Evolutionary conservation across 2,329 filamentous ascomycete genomes (phyloP).

Genomic region (Epichloe baconii): DNA sequence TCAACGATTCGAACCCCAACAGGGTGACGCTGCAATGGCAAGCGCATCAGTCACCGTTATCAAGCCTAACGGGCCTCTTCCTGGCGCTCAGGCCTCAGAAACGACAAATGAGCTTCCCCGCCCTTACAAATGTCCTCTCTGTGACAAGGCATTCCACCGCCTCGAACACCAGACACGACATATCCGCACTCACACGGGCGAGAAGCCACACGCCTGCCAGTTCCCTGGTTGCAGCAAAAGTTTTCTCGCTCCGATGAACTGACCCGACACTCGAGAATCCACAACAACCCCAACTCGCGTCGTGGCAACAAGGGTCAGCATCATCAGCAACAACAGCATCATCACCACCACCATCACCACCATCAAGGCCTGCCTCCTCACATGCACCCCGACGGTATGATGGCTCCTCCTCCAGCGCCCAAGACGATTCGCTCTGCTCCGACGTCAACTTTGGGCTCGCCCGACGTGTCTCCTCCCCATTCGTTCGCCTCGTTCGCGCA

Average conservation of each 20-base stretch:
- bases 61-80: constrained; percentile 49
- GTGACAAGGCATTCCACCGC: constrained; percentile 96
- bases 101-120: constrained; percentile 62
- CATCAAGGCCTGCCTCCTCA: constrained; percentile 28
- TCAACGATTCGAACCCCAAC: constrained; percentile 14
- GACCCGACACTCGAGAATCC: constrained; percentile 92
- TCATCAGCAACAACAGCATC: constrained; percentile 22
- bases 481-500: constrained; percentile 63
- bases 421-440: constrained; percentile 82
- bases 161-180: constrained; percentile 86
- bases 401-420: constrained; percentile 62
- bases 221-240: constrained; percentile 94
- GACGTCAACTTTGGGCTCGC: constrained; percentile 74
- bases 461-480: constrained; percentile 90
- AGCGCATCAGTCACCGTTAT: constrained; percentile 39
- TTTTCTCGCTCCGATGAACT: constrained; percentile 95
- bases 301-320: constrained; percentile 69
- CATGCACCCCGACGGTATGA: constrained; percentile 50
- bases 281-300: constrained; percentile 96
- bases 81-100: constrained; percentile 47
- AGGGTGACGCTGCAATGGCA: constrained; percentile 32
- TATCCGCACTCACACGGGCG: constrained; percentile 92
- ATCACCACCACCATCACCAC: constrained; percentile 21
- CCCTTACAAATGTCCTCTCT: constrained; percentile 96
- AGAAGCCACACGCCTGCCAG: constrained; percentile 94